These are phyloP conservation scores for Tetrastigma voinierianum DNA, from an alignment of 164 flowering plant genomes.

Conservation along the genomic window DNA sequence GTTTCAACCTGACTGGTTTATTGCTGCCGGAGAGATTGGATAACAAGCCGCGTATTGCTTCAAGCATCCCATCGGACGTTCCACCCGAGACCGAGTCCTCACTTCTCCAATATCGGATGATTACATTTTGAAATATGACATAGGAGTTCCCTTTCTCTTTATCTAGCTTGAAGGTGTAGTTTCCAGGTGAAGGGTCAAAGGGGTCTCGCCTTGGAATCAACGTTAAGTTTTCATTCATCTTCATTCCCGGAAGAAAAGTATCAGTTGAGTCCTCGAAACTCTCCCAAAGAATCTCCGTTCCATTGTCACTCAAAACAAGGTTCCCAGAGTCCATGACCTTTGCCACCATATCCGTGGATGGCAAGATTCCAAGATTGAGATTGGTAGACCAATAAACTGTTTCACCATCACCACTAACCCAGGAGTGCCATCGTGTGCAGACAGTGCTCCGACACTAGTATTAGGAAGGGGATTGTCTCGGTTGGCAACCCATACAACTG, in stretches of 20 bases:
- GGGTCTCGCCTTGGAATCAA: slow-evolving; percentile 23
- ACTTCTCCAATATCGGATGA: slow-evolving; percentile 28
- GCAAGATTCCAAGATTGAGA: background rate
- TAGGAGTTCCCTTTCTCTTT: slow-evolving; percentile 17
- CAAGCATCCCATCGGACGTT: slow-evolving; percentile 18
- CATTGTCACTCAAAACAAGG: slow-evolving; percentile 19
- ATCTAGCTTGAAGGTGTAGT: slow-evolving; percentile 25
- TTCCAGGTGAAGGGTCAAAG: slow-evolving; percentile 23
- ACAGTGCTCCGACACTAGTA: slow-evolving; percentile 1
- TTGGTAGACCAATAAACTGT: slow-evolving; percentile 24
- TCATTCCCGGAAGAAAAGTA: slow-evolving; percentile 38
- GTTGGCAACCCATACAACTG: slow-evolving; percentile 30
- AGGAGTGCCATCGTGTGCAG: slow-evolving; percentile 6
- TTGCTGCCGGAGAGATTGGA: slow-evolving; percentile 28
- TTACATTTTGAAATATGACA: slow-evolving; percentile 17
- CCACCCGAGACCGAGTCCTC: slow-evolving; percentile 22
- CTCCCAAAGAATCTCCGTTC: slow-evolving; percentile 16
- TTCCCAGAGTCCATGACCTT: slow-evolving; percentile 28
- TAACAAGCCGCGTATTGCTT: slow-evolving; percentile 17
- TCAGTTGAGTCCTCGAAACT: slow-evolving; percentile 28
- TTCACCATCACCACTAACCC: background rate
- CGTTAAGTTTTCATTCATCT: slow-evolving; percentile 14
- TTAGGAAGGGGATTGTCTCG: slow-evolving; percentile 22
- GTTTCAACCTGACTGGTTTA: no score
- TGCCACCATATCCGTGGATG: slow-evolving; percentile 21